Percentiles rank a stretch among this genome's conserved stretches.
phyloP scores from a whole-genome alignment of 1,284 basidiomycete species.

The Boletus albobrunnescens region DNA sequence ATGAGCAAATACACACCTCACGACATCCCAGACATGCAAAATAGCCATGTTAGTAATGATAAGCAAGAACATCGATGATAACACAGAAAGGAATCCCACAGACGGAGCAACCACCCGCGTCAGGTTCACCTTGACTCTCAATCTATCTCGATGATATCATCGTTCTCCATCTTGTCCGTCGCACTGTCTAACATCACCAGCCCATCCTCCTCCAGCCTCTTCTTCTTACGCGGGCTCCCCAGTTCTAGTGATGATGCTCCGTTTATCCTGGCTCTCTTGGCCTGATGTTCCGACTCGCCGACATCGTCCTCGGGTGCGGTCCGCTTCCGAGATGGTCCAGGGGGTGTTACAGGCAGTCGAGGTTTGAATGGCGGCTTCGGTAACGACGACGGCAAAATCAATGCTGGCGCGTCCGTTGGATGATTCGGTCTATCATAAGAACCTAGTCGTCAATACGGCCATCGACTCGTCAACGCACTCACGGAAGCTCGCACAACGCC shows the following conservation, averaged over 20 bases:
- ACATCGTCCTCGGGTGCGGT: constrained; percentile 49
- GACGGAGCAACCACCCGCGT: not conserved
- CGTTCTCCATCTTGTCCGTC: constrained; percentile 51
- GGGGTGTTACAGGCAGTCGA: constrained; percentile 36
- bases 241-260: constrained; percentile 16
- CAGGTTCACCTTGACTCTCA: constrained; percentile 14
- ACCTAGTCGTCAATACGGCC: not conserved
- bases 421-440: constrained; percentile 46
- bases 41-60: too few species aligned
- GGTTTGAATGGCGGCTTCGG: constrained; percentile 50
- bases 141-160: constrained; percentile 55
- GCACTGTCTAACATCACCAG: constrained; percentile 60
- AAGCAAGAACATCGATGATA: not conserved
- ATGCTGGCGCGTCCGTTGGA: constrained; percentile 43
- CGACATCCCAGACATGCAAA: too few species aligned
- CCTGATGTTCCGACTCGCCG: constrained; percentile 46
- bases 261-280: constrained; percentile 47
- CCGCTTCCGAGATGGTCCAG: constrained; percentile 50
- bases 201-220: constrained; percentile 67
- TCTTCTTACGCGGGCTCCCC: constrained; percentile 58
- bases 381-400: constrained; percentile 60
- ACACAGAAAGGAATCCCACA: not conserved
- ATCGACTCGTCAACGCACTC: constrained; percentile 37
- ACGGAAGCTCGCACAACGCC: constrained; percentile 71
- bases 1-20: too few species aligned